Evolutionary conservation across 2,329 filamentous ascomycete species (phyloP), one percentile per base, ranked within the genome.

Genomic region (Paecilomyces sp.): DNA sequence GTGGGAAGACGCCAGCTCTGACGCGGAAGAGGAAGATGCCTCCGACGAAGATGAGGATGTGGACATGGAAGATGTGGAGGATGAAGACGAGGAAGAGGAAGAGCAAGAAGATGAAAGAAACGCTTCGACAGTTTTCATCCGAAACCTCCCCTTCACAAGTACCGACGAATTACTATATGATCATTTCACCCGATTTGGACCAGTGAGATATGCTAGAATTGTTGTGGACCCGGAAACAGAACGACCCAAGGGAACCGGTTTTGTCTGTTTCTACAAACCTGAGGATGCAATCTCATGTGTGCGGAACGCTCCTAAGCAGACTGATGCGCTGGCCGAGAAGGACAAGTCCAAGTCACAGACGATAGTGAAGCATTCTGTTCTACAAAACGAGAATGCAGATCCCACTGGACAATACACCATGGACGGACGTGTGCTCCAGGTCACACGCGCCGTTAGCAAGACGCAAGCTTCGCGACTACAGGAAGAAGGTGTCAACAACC

Each of bases 111-210:
- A 83, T 55, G 72, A 78, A 18, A 72, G 75, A 56, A 90, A 91
- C 67, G 85, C 85, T 1, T 85, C 85, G 36, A 97, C 92, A 0
- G 76, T 97, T 13, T 99, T 99, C 77, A 84, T 99, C 67, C 91
- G 94, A 65, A 99, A 99, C 71, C 80, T 99, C 12, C 93, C 95
- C 0, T 99, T 96, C 74, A 92, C 89, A 1, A 87, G 87, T 52
- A 89, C 89, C 18, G 92, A 99, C 67, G 88, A 92, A 57, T 83
- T 86, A 55, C 84, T 99, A 53, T 89, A 92, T 70, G 82, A 87
- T 56, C 93, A 97, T 72, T 99, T 99, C 70, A 80, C 80, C n/a
- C 82, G 88, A 68, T 97, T 99, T 68, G 95, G 94, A 28, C 83
- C 83, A n/a, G 80, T 97, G 47, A 85, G 92, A 41, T 99, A 97